Evolutionary conservation across 2,329 filamentous ascomycete genomes (phyloP), one percentile per base, ranked within the genome.

Genomic region (Fusarium pseudonygamai): DNA sequence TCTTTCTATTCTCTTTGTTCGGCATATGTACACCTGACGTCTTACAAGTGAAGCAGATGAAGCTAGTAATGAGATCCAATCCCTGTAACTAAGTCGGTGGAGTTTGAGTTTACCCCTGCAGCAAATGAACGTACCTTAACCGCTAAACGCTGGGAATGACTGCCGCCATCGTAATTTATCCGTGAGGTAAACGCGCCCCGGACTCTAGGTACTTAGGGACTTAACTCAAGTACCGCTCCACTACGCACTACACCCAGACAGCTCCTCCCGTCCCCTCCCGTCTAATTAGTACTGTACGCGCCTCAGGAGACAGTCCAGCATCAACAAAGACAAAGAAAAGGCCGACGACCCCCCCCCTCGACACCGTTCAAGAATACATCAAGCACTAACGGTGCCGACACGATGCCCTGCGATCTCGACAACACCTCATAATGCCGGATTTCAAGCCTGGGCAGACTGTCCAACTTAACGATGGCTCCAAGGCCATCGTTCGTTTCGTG

Each of bases 401-500:
- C 79, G 72, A 83, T 83, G 82, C 80, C 67, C 75, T 68, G 73
- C 68, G 66, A 68, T 60, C 75, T 71, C 59, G 60, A 73, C 52
- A 60, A 71, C 71, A 61, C 58, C 73, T 64, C 60, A 73, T 75
- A 78, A 78, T 90, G 88, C 84, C 87, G 79, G 88, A 90, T 71
- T 85, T 90, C 77, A 86, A 85, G 78, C 82, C 86, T 70, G 95
- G 94, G 78, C 93, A 96, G 84, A 90, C 89, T 72, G 89, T 98
- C 82, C 90, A 92, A 83, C 91, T 97, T 75, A 90, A 87, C 78
- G 93, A 97, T 83, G 93, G 93, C 78, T 92, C 93, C 77, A 89
- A 89, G 76, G 96, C 90, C 76, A 89, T 89, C 68, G 89, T 99
- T 73, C 93, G 93, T 77, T 99, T 93, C 83, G 86, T 94, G 69